phyloP scores from a whole-genome alignment of 805 yeast genomes.

The Ogataea ramenticola region DNA sequence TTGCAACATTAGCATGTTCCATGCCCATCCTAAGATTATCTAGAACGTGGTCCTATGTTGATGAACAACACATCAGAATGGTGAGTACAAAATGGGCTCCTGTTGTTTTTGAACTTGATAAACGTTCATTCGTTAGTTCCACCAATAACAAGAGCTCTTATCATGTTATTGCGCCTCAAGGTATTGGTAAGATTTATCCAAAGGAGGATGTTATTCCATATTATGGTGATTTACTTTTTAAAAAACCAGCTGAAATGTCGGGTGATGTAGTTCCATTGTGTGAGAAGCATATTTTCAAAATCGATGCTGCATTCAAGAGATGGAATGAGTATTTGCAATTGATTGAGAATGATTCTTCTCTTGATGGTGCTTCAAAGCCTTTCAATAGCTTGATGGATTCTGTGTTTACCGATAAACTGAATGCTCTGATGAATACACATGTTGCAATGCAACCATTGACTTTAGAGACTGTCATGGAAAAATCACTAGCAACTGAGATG shows the following conservation, averaged over 20 bases:
- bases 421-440: slow-evolving; percentile 40
- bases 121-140: slow-evolving; percentile 57
- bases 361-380: slow-evolving; percentile 7
- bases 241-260: slow-evolving; percentile 26
- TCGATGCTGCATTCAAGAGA: slow-evolving; percentile 65
- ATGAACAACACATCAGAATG: slow-evolving; percentile 47
- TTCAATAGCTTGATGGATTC: slow-evolving; percentile 5
- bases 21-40: slow-evolving; percentile 71
- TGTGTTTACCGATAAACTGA: slow-evolving; percentile 3
- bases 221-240: slow-evolving; percentile 77
- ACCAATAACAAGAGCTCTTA: slow-evolving; percentile 52
- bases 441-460: slow-evolving; percentile 33
- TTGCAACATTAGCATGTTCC: slow-evolving; percentile 76
- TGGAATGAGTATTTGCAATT: slow-evolving; percentile 70
- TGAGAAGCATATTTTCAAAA: slow-evolving; percentile 58
- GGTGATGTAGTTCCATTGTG: slow-evolving; percentile 25
- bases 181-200: slow-evolving; percentile 69
- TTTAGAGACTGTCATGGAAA: slow-evolving; percentile 49
- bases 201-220: slow-evolving; percentile 79
- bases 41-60: slow-evolving; percentile 68
- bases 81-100: slow-evolving; percentile 87
- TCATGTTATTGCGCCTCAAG: slow-evolving; percentile 81
- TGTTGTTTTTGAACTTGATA: slow-evolving; percentile 80
- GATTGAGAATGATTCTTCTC: slow-evolving; percentile 36
- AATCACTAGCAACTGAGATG: slow-evolving; percentile 62